A percentile compares a stretch with the other conserved stretches of the same genome.
phyloP scores from a whole-genome alignment of 2,329 filamentous ascomycete species.

The Nothophaeocryptopus gaeumannii region DNA sequence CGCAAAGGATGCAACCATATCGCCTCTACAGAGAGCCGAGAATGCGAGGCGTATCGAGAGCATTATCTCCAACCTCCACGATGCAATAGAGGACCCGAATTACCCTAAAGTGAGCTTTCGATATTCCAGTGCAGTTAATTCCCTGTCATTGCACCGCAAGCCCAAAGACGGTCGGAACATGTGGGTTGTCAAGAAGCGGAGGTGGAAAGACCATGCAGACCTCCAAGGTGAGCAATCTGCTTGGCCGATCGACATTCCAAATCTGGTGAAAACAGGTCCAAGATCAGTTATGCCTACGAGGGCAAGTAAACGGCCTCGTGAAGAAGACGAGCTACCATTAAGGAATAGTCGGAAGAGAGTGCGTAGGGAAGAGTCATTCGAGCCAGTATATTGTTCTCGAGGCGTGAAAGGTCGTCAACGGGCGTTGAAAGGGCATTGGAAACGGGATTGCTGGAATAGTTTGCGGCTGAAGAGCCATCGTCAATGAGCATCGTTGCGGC shows the following conservation, averaged over 20 bases:
- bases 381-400: not conserved
- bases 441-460: conserved; percentile 1
- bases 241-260: conserved; percentile 1
- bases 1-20: too few relatives aligned
- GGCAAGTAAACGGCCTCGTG: conserved; percentile 3
- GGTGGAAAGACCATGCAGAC: not conserved
- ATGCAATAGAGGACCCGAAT: too few relatives aligned
- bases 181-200: not conserved
- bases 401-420: not conserved
- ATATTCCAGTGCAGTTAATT: too few relatives aligned
- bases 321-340: not conserved
- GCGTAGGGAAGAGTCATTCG: not conserved
- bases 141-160: too few relatives aligned
- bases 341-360: not conserved
- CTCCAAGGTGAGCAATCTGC: conserved; percentile 1
- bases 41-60: too few relatives aligned
- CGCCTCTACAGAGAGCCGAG: too few relatives aligned
- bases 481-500: too few relatives aligned
- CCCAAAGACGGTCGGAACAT: too few relatives aligned
- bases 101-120: too few relatives aligned
- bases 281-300: not conserved
- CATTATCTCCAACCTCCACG: too few relatives aligned
- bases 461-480: not conserved
- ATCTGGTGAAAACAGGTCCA: not conserved
- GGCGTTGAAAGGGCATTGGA: conserved; percentile 5